Base-by-base conservation (phyloP, 352 stramenopile species). In the Phytophthora sp. region DNA sequence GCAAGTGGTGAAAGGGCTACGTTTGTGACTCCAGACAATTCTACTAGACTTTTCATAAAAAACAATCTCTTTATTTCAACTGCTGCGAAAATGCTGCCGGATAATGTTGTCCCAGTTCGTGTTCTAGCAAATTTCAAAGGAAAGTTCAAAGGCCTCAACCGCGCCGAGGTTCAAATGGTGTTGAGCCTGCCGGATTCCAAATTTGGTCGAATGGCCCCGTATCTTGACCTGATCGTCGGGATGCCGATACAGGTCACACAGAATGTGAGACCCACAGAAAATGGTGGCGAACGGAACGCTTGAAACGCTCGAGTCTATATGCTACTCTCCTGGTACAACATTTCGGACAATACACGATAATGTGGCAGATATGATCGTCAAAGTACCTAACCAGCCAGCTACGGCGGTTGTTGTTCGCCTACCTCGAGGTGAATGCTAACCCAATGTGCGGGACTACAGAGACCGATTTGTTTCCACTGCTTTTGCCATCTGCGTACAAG, bases 161-260 rank as follows among this genome's bases (percentile, higher is more conserved):
- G 42, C 7, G 2, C 24, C 5, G 42, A 50, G 15, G n/a, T 44
- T 18, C 2, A 37, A 13, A 26, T 27, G 13, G 23, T 55, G 6
- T 24, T 55, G 20, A 9, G 5, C 12, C 15, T 45, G 11, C 48
- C 48, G 0, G 48, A 46, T 23, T 55, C 48, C 1, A 34, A 37
- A n/a, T 66, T 66, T 42, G 57, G 39, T 1, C n/a, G 57, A 5
- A 43, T 60, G 30, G 39, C 57, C 0, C 57, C 57, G 1, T 66
- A 54, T 34, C 21, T 66, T 9, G 49, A 66, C 20, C 43, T 66
- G 3, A 49, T 66, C 15, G 31, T 32, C 2, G 48, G 48, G 0
- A 66, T 66, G 57, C 57, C 57, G 2, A 38, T 60, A 13, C 57
- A 66, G 28, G 23, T 64, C 2, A 45, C 52, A 1, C 52, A 60